Conservation (phyloP, 768 basidiomycete genomes). For the Termitomyces bulborhizus region DNA sequence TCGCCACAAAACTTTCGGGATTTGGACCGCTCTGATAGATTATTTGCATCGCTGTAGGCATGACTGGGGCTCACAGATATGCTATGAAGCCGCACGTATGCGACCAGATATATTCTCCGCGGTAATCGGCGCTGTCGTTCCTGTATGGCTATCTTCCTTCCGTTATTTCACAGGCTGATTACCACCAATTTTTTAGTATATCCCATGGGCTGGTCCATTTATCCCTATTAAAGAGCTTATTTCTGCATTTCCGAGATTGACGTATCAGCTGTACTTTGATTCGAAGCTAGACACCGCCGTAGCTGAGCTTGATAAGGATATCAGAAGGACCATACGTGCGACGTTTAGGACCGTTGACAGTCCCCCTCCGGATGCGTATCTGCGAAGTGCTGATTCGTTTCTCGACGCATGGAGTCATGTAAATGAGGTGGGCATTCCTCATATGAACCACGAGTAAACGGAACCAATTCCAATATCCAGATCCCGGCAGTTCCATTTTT, state of each 20-base stretch:
- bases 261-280: conserved; percentile 64
- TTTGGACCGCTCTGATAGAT: background rate
- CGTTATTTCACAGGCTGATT: background rate
- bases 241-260: conserved; percentile 40
- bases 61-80: conserved; percentile 68
- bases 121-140: conserved; percentile 53
- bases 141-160: conserved; percentile 33
- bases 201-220: conserved; percentile 46
- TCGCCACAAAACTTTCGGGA: background rate
- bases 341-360: conserved; percentile 46
- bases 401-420: conserved; percentile 45
- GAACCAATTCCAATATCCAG: conserved; percentile 20
- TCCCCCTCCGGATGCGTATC: conserved; percentile 50
- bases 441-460: no score
- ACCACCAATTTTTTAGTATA: conserved; percentile 39
- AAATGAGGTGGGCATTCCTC: conserved; percentile 27
- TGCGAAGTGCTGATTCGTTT: conserved; percentile 44
- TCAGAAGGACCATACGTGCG: conserved; percentile 51
- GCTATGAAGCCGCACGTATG: conserved; percentile 63
- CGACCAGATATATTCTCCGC: conserved; percentile 59
- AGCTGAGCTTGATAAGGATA: conserved; percentile 48
- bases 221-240: conserved; percentile 37
- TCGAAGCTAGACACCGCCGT: conserved; percentile 38
- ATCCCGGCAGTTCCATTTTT: conserved; percentile 61
- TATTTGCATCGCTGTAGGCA: conserved; percentile 35